These are phyloP conservation scores for Paramecium bursaria DNA, from an alignment of 73 alveolate genomes.

Conservation along the genomic window DNA sequence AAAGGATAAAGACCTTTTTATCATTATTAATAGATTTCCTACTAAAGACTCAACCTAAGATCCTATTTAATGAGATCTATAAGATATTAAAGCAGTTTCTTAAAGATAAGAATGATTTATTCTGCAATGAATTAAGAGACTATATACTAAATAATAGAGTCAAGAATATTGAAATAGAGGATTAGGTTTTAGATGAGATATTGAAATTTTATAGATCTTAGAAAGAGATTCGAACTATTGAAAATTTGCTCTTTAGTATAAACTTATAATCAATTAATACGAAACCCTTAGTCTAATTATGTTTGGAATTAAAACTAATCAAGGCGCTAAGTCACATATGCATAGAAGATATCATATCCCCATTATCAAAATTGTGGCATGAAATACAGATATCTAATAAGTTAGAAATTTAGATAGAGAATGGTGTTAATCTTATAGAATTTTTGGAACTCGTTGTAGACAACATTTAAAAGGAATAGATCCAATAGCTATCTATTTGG, in stretches of 20 bases:
- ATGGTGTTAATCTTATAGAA: conserved; percentile 4
- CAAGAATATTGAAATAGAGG: not conserved
- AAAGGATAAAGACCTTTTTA: conserved; percentile 5
- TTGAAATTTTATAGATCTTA: not conserved
- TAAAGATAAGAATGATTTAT: not conserved
- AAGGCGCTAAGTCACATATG: conserved; percentile 62
- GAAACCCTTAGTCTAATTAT: not conserved
- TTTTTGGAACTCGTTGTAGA: conserved; percentile 18
- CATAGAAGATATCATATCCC: conserved; percentile 69
- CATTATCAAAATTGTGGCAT: conserved; percentile 59
- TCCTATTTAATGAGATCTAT: conserved; percentile 28
- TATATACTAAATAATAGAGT: conserved; percentile 26
- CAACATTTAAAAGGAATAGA: not conserved
- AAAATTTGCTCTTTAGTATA: not conserved
- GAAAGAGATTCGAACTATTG: conserved; percentile 5
- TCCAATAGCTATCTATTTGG: conserved; percentile 37
- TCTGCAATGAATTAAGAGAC: conserved; percentile 37
- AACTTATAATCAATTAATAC: conserved; percentile 31
- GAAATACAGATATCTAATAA: conserved; percentile 31
- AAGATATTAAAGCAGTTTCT: not conserved
- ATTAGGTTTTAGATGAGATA: not conserved
- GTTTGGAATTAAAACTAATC: conserved; percentile 29
- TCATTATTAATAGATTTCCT: conserved; percentile 42
- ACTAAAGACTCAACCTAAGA: not conserved
- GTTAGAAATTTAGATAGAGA: no score